Base-by-base conservation (phyloP, 768 basidiomycete genomes). In the Suillus bovinus region DNA sequence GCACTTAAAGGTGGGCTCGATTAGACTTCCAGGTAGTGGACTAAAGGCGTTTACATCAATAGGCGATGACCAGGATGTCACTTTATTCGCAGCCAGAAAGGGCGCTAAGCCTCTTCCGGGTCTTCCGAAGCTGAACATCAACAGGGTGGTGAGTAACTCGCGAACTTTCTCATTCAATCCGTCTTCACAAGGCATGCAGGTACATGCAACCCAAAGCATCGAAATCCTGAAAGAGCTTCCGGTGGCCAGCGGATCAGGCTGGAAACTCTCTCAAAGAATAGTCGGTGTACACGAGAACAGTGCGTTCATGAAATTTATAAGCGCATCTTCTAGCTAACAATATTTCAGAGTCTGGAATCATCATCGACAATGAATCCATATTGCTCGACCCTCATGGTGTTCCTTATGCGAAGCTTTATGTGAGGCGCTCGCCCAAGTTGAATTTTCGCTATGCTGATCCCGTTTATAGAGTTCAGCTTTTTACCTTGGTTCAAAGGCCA, bases 221-320 rank as follows among this genome's bases (percentile, higher is more conserved):
- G 86, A 94, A 73, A 82, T 93, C 33, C 70, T 95, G 63, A 90
- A 86, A 72, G 84, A 87, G n/a, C 77, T 96, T 55, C 93, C 93
- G 0, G 72, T 82, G 0, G 87, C 85, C 38, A 89, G 88, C 64
- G 92, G 92, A 10, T 78, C 84, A 3, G 94, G 91, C 9, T 96
- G 93, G 93, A 89, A 80, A 61, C 80, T 88, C 70, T 86, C 82
- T 66, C 79, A 79, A 62, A 81, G 86, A 61, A 81, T 92, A 55
- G 83, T 84, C 1, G 90, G 86, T 34, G 80, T 94, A 24, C 83
- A 82, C 52, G 93, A 96, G 77, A 95, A 95, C 73, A 93, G 93
- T 92, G 65, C 59, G 88, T 75, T 1, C 11, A 14, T 8, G 16
- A 5, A 44, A 60, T 57, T 27, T 31, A 42, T 27, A 17, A 24